Evolutionary conservation across 805 yeast species (phyloP), one percentile per base, ranked within the genome.

Genomic region (Groenewaldozyma tartarivorans): DNA sequence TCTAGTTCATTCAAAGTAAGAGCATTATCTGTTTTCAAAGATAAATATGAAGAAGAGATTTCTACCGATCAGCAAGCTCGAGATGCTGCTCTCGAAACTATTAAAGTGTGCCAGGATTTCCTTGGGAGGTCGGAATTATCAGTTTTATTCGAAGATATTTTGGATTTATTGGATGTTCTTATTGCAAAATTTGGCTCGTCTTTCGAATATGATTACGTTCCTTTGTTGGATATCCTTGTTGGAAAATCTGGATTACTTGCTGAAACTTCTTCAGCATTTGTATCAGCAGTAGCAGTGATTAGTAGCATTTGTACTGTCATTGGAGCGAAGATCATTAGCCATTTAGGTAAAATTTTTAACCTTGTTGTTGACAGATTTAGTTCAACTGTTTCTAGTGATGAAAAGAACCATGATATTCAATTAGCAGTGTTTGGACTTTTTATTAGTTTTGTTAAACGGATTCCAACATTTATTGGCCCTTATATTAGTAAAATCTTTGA

Each of bases 241-340:
- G 68, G 75, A 2, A 57, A 68, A 1, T 50, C 58, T 37, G 85
- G 90, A 20, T 61, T 87, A 40, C 60, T 69, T 46, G 72, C 68
- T 48, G 57, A 54, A 2, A 66, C 69, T 40, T 73, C 79, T 9
- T 94, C 82, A 49, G 61, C 84, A 5, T 66, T 78, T 22, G 74
- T 92, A 27, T 74, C 95, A 0, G 75, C 95, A 1, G 67, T 86
- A 43, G 74, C 79, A 50, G 77, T 81, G 44, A 73, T 85, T 46
- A 76, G 84, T 42, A 76, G 78, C 49, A 64, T 86, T 42, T 73
- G 85, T 41, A 75, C 78, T 39, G 72, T 77, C 19, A 61, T 88
- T 35, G 98, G 98, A 40, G 88, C 94, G 16, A 83, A 86, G 55
- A 70, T 80, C 47, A 80, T 92, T 55, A 88, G 94, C 4, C 74